Evolutionary conservation across 2,329 filamentous ascomycete species (phyloP).

Genomic region (Raffaelea albimanens): DNA sequence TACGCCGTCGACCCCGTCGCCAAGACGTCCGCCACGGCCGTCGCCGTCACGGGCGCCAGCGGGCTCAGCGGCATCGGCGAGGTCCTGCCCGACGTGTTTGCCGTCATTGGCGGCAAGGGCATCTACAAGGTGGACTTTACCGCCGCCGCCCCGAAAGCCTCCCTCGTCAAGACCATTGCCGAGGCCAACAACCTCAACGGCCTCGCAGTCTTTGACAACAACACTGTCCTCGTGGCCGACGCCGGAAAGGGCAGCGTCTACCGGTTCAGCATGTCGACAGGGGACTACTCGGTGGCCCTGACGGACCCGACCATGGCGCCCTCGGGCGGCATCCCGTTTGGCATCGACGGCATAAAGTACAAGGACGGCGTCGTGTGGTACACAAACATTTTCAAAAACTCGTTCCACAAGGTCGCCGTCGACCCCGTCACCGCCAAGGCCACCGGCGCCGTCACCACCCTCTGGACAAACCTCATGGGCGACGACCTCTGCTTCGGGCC

Average conservation of each 20-base stretch:
- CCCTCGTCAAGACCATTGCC: slow-evolving; percentile 19
- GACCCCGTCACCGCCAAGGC: slow-evolving; percentile 18
- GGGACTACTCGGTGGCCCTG: slow-evolving; percentile 16
- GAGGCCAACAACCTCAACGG: slow-evolving; percentile 23
- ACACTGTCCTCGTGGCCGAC: slow-evolving; percentile 21
- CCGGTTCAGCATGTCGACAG: slow-evolving; percentile 18
- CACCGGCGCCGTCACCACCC: slow-evolving; percentile 16
- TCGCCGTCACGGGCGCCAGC: slow-evolving; percentile 17
- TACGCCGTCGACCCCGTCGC: slow-evolving; percentile 18
- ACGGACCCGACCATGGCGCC: slow-evolving; percentile 21
- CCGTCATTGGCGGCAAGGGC: slow-evolving; percentile 21
- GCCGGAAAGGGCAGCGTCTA: slow-evolving; percentile 20
- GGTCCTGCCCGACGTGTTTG: slow-evolving; percentile 19
- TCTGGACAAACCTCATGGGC: slow-evolving; percentile 23
- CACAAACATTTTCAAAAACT: slow-evolving; percentile 26
- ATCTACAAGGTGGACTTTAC: slow-evolving; percentile 23
- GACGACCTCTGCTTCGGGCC: slow-evolving; percentile 23
- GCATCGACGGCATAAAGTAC: slow-evolving; percentile 24
- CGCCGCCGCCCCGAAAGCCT: slow-evolving; percentile 12
- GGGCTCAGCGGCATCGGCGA: slow-evolving; percentile 23
- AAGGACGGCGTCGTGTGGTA: slow-evolving; percentile 21
- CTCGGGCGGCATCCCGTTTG: slow-evolving; percentile 20
- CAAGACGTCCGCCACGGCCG: slow-evolving; percentile 18
- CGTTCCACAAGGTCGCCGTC: slow-evolving; percentile 22
- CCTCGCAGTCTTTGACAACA: slow-evolving; percentile 19